A percentile compares a stretch with the other conserved stretches of the same genome.
These are phyloP conservation scores for Lactarius psammicola DNA, from an alignment of 768 basidiomycete genomes.

Conservation along the genomic window DNA sequence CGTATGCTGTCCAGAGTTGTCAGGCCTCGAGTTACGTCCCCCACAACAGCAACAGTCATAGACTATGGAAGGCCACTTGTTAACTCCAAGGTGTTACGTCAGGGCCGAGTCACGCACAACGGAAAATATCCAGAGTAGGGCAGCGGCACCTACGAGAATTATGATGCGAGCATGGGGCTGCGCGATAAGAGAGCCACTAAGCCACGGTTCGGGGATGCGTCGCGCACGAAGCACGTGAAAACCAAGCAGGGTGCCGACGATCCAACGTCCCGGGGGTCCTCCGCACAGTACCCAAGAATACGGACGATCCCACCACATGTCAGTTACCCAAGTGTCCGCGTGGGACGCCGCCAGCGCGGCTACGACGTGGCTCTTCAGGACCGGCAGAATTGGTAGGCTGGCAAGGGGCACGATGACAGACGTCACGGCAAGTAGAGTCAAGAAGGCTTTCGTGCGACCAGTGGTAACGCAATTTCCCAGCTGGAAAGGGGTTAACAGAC, in stretches of 20 bases:
- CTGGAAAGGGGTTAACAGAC: conserved; percentile 8
- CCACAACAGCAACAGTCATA: conserved; percentile 20
- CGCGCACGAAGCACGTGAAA: conserved; percentile 21
- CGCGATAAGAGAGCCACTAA: conserved; percentile 22
- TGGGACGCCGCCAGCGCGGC: conserved; percentile 25
- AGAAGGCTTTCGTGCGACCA: conserved; percentile 26
- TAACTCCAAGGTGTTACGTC: not conserved
- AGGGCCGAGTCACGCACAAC: conserved; percentile 15
- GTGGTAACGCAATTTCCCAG: conserved; percentile 30
- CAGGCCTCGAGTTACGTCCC: conserved; percentile 24
- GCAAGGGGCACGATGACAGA: conserved; percentile 26
- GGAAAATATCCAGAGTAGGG: conserved; percentile 24
- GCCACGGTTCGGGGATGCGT: conserved; percentile 16
- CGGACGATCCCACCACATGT: conserved; percentile 28
- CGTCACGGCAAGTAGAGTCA: conserved; percentile 27
- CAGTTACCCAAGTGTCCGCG: conserved; percentile 24
- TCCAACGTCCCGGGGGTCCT: conserved; percentile 29
- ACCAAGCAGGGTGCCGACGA: conserved; percentile 27
- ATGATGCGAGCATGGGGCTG: conserved; percentile 21
- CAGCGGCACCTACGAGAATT: conserved; percentile 11
- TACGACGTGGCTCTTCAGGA: conserved; percentile 20
- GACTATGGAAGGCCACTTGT: not conserved
- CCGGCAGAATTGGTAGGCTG: conserved; percentile 17
- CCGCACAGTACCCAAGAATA: conserved; percentile 31
- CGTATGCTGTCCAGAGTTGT: conserved; percentile 22